Evolutionary conservation across 2,329 filamentous ascomycete species (phyloP).

Genomic region (Aspergillus cejpii): DNA sequence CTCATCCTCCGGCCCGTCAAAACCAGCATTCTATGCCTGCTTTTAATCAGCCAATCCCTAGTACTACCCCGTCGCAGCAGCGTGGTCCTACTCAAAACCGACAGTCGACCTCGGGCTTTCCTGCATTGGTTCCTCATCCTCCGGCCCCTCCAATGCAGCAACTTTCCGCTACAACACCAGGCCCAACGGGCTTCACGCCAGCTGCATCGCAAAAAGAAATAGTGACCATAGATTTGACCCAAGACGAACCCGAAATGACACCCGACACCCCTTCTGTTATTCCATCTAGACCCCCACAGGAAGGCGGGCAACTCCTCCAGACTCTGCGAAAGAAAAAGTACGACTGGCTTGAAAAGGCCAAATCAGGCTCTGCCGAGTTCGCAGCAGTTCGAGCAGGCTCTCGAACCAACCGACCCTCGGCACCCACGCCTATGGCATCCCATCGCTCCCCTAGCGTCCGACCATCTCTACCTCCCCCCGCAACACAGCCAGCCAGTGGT

Average conservation of each 20-base stretch:
- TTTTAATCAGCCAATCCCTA: too few relatives aligned
- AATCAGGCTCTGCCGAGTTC: slow-evolving; percentile 1
- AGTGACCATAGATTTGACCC: not conserved
- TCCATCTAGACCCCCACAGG: slow-evolving; percentile 1
- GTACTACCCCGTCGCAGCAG: too few relatives aligned
- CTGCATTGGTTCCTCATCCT: not conserved
- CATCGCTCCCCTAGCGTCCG: not conserved
- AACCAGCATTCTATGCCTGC: not conserved
- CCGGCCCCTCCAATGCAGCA: not conserved
- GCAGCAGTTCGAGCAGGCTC: not conserved
- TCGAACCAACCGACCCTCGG: not conserved
- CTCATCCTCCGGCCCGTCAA: not conserved
- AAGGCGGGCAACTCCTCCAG: slow-evolving; percentile 17
- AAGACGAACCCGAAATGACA: slow-evolving; percentile 9
- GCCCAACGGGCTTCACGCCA: not conserved
- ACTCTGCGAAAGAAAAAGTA: slow-evolving; percentile 29
- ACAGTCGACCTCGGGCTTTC: too few relatives aligned
- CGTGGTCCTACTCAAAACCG: too few relatives aligned
- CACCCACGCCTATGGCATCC: not conserved
- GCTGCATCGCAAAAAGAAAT: not conserved
- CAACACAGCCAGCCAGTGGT: slow-evolving; percentile 1
- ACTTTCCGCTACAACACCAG: not conserved
- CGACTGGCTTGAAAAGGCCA: slow-evolving; percentile 22
- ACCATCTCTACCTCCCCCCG: not conserved
- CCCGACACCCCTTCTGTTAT: not conserved